These are phyloP conservation scores for Cystobasidium pallidum DNA, from an alignment of 1,284 basidiomycete species.

Conservation along the genomic window DNA sequence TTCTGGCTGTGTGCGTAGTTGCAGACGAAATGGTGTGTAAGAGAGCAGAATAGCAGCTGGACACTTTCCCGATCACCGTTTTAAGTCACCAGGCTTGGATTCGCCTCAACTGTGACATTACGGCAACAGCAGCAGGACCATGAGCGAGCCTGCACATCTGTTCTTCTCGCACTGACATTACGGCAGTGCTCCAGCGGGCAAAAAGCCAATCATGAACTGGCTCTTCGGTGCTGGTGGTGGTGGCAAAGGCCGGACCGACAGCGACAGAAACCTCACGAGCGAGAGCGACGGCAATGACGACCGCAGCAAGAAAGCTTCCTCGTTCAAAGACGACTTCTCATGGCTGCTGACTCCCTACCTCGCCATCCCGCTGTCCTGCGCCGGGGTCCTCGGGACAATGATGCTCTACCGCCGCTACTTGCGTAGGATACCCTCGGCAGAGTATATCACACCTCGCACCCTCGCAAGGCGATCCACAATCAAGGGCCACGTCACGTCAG, in stretches of 20 bases:
- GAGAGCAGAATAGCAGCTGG: not conserved
- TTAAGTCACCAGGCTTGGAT: not conserved
- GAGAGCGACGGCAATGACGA: not conserved
- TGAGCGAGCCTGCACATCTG: not conserved
- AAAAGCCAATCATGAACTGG: slow-evolving; percentile 11
- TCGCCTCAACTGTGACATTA: not conserved
- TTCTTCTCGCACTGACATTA: not conserved
- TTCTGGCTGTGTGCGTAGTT: too few relatives aligned
- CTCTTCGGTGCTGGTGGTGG: slow-evolving; percentile 18
- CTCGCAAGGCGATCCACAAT: slow-evolving; percentile 23
- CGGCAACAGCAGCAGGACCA: slow-evolving; percentile 2
- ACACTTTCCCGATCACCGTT: slow-evolving; percentile 11
- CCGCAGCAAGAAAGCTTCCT: not conserved
- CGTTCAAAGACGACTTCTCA: slow-evolving; percentile 12
- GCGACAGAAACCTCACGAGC: not conserved
- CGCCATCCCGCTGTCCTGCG: slow-evolving; percentile 35
- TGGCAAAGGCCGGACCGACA: not conserved
- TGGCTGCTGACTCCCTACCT: slow-evolving; percentile 39
- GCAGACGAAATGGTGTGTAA: too few relatives aligned
- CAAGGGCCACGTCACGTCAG: slow-evolving; percentile 46
- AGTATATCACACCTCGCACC: slow-evolving; percentile 41
- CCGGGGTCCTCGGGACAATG: slow-evolving; percentile 27
- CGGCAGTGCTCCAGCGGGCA: not conserved
- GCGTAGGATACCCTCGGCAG: slow-evolving; percentile 35
- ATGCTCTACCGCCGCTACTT: slow-evolving; percentile 37